These are phyloP conservation scores for Actinomortierella ambigua DNA, from an alignment of 371 early-diverging fungal genomes.

Conservation along the genomic window DNA sequence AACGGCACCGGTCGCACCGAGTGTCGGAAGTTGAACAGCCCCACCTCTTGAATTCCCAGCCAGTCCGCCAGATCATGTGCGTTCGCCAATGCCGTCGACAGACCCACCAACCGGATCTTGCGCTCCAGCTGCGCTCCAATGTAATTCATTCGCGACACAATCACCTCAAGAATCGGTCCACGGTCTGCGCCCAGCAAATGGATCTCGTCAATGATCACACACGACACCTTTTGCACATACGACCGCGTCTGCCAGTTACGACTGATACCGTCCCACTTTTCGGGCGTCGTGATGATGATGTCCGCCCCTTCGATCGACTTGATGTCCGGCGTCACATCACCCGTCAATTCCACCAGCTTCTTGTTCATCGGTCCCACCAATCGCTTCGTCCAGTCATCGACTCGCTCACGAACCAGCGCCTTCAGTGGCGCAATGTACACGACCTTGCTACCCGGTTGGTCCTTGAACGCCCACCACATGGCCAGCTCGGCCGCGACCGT, in stretches of 20 bases:
- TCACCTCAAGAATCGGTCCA: slow-evolving; percentile 91
- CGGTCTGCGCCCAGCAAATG: slow-evolving; percentile 90
- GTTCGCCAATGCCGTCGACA: slow-evolving; percentile 91
- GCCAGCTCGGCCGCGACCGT: slow-evolving; percentile 97
- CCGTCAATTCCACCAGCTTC: slow-evolving; percentile 88
- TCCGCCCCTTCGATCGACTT: slow-evolving; percentile 87
- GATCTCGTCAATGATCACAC: slow-evolving; percentile 96
- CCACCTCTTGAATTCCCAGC: slow-evolving; percentile 83
- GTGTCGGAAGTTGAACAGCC: slow-evolving; percentile 93
- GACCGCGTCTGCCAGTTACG: slow-evolving; percentile 94
- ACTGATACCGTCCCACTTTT: slow-evolving; percentile 98
- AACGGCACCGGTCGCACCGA: slow-evolving; percentile 91
- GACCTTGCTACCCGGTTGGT: slow-evolving; percentile 58
- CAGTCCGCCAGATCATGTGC: slow-evolving; percentile 96
- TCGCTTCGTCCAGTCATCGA: slow-evolving; percentile 88
- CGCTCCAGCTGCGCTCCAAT: slow-evolving; percentile 83
- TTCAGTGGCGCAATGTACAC: slow-evolving; percentile 99
- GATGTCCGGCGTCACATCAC: slow-evolving; percentile 92
- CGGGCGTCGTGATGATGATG: slow-evolving; percentile 94
- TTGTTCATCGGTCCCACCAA: slow-evolving; percentile 81
- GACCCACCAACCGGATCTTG: slow-evolving; percentile 87
- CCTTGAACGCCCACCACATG: slow-evolving; percentile 67
- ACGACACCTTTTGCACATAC: slow-evolving; percentile 85
- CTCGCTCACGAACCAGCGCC: slow-evolving; percentile 97
- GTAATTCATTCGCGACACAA: slow-evolving; percentile 92